A percentile compares a stretch with the other conserved stretches of the same genome.
These are phyloP conservation scores for Endogone sp. DNA, from an alignment of 192 early-diverging fungal genomes.

Conservation along the genomic window DNA sequence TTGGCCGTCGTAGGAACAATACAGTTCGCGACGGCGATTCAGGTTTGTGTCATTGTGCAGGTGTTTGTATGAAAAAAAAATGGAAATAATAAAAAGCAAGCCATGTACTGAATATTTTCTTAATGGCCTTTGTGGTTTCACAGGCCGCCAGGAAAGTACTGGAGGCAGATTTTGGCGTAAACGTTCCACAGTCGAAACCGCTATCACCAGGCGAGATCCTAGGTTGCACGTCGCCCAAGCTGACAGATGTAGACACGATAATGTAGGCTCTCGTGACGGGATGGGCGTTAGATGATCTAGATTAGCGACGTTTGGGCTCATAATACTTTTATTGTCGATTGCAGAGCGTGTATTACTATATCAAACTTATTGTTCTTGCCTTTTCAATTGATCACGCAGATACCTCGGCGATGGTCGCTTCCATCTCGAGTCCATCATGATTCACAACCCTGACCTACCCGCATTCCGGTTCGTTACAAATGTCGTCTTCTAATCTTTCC, in stretches of 20 bases:
- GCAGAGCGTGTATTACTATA: too few species aligned
- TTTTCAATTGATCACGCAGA: constrained; percentile 6
- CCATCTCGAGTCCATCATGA: constrained; percentile 99
- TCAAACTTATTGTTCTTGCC: not conserved
- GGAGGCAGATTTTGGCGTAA: constrained; percentile 59
- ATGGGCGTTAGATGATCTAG: constrained; percentile 3
- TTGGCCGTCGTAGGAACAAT: constrained; percentile 90
- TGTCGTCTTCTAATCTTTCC: not conserved
- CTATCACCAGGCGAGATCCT: constrained; percentile 94
- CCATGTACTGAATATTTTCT: too few species aligned
- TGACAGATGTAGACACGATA: constrained; percentile 70
- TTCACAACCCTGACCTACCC: constrained; percentile 87
- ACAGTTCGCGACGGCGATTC: constrained; percentile 90
- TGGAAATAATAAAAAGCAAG: not conserved
- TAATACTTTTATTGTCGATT: constrained; percentile 32
- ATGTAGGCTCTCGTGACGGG: constrained; percentile 41
- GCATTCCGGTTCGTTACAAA: constrained; percentile 62
- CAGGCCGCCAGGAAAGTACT: constrained; percentile 53
- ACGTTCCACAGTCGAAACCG: constrained; percentile 91
- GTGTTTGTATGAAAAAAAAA: constrained; percentile 17
- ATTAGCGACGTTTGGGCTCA: constrained; percentile 2
- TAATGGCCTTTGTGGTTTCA: not conserved
- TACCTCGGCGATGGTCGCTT: constrained; percentile 94
- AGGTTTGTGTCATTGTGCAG: constrained; percentile 35
- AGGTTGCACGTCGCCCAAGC: constrained; percentile 90